phyloP scores from a whole-genome alignment of 805 yeast genomes.

The Candida jianshihensis region DNA sequence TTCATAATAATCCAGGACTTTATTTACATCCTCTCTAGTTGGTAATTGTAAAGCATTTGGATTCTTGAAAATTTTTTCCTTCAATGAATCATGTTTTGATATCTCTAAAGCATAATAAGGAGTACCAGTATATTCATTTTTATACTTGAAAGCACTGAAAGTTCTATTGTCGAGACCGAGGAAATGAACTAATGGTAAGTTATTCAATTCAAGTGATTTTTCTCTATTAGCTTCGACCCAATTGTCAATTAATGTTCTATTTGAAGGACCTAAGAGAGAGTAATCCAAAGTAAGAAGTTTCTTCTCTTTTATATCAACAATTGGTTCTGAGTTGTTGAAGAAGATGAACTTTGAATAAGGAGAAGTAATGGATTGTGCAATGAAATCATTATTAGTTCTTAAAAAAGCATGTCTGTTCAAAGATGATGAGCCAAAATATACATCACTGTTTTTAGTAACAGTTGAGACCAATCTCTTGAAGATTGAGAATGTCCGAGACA shows the following conservation, averaged over 20 bases:
- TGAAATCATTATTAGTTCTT: slow-evolving; percentile 42
- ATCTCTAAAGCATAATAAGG: slow-evolving; percentile 64
- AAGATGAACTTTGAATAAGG: slow-evolving; percentile 37
- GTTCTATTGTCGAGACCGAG: slow-evolving; percentile 35
- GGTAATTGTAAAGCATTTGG: slow-evolving; percentile 6
- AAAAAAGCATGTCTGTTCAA: slow-evolving; percentile 53
- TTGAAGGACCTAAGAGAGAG: slow-evolving; percentile 9
- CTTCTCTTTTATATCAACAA: slow-evolving; percentile 10
- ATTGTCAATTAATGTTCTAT: slow-evolving; percentile 12
- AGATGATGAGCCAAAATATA: slow-evolving; percentile 42
- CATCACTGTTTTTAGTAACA: slow-evolving; percentile 5
- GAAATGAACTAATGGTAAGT: slow-evolving; percentile 24
- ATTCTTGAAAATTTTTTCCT: slow-evolving; percentile 2
- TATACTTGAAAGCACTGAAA: slow-evolving; percentile 34
- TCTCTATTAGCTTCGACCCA: slow-evolving; percentile 17
- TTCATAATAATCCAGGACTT: slow-evolving; percentile 29
- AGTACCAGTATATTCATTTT: slow-evolving; percentile 44
- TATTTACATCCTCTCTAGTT: slow-evolving; percentile 18
- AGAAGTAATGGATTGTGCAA: slow-evolving; percentile 35
- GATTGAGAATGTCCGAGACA: no score
- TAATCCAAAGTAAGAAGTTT: slow-evolving; percentile 9
- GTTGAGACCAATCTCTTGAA: neutral
- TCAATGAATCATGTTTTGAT: slow-evolving; percentile 22
- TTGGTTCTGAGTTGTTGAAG: slow-evolving; percentile 26
- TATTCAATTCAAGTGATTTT: slow-evolving; percentile 3